phyloP scores from a whole-genome alignment of 495 filamentous ascomycete species.

The Hyphodiscus hymeniophilus region DNA sequence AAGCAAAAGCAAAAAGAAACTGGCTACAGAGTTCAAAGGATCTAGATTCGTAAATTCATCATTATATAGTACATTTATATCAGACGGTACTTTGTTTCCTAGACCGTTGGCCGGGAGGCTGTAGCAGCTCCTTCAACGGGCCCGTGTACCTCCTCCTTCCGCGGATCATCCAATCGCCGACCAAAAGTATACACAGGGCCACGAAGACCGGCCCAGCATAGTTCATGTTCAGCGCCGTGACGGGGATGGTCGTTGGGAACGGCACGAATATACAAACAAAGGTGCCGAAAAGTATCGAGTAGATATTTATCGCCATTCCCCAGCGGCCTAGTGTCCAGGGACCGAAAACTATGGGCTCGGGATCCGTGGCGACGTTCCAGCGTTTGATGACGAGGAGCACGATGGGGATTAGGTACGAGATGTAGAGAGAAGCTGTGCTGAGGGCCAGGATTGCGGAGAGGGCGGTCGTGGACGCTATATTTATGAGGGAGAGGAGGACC shows the following conservation, averaged over 20 bases:
- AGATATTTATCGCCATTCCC: conserved; percentile 8
- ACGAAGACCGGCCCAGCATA: conserved; percentile 23
- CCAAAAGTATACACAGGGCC: background rate
- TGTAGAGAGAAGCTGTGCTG: conserved; percentile 31
- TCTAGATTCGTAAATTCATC: too few species aligned
- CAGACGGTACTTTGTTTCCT: too few species aligned
- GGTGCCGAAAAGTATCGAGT: background rate
- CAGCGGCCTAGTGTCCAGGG: conserved; percentile 15
- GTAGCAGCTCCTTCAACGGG: background rate
- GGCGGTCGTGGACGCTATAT: conserved; percentile 35
- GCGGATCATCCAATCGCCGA: background rate
- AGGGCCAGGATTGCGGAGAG: conserved; percentile 40
- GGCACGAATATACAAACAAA: conserved; percentile 11
- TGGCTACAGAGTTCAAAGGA: too few species aligned
- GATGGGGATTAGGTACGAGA: conserved; percentile 40
- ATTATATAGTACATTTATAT: too few species aligned
- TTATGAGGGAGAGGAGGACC: conserved; percentile 35
- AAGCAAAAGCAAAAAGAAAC: too few species aligned
- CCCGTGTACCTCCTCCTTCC: background rate
- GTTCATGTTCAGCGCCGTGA: conserved; percentile 33
- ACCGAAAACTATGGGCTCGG: conserved; percentile 4
- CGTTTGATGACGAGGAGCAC: conserved; percentile 31
- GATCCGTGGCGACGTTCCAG: background rate
- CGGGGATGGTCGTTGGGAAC: conserved; percentile 26
- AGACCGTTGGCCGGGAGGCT: too few species aligned